Evolutionary conservation across 2,329 filamentous ascomycete species (phyloP), one percentile per base, ranked within the genome.

Genomic region (Fusarium sp.): DNA sequence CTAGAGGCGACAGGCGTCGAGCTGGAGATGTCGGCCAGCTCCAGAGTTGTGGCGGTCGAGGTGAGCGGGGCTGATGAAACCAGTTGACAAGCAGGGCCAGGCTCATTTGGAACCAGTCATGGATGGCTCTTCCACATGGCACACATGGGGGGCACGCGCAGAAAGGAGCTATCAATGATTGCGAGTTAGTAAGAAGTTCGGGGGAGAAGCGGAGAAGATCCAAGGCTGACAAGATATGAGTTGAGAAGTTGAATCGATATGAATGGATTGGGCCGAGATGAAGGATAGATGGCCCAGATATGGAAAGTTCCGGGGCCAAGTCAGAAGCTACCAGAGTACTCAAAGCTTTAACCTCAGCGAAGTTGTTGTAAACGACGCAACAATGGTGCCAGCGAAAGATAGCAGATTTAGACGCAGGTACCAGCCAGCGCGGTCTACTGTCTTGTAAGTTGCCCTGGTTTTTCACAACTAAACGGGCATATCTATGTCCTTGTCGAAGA

Each of bases 1-100:
- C 57, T 45, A 56, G 45, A 51, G 56, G 49, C 67, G 62, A 56
- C 55, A 47, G 58, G 51, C 57, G 46, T 66, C 71, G 77, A 81
- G 81, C 80, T 82, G 79, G 81, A 80, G 75, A 78, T 82, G 80
- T 76, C 80, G 80, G 78, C 80, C 80, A 83, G 80, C 80, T 79
- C 73, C 76, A 80, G 76, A 76, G 75, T 68, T 73, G 76, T 74
- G 76, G 74, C 72, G 74, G 75, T 74, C 75, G 76, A 78, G 74
- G 73, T 63, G 75, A 77, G 79, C 77, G 78, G 80, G 80, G 78
- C 75, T 75, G 75, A 78, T 75, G 76, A 76, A 79, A 79, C 78
- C 76, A 78, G 74, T 75, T 78, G 77, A 77, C 77, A 75, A 77
- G 73, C 74, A 76, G 75, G 77, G 75, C 76, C 78, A 79, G 76